These are phyloP conservation scores for Metschnikowia aberdeeniae DNA, from an alignment of 805 yeast genomes.

Conservation along the genomic window DNA sequence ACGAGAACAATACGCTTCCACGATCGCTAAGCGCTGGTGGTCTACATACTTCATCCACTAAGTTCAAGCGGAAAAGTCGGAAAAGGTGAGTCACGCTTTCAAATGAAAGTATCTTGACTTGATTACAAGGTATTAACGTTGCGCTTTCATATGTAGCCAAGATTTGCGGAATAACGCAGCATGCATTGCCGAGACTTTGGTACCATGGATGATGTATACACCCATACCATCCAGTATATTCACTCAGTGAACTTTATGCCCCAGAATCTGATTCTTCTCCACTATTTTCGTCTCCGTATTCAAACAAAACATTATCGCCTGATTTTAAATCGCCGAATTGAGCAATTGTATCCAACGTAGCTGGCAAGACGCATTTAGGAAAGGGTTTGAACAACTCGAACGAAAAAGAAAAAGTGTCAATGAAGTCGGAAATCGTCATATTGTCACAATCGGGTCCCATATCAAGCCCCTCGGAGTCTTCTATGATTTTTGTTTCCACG, in stretches of 20 bases:
- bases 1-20: no score
- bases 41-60: no score
- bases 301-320: conserved; percentile 39
- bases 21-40: no score
- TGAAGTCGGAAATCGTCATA: conserved; percentile 19
- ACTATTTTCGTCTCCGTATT: conserved; percentile 24
- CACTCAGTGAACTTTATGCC: no score
- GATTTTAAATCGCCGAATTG: conserved; percentile 25
- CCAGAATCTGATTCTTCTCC: not conserved
- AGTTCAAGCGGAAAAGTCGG: no score
- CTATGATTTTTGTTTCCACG: conserved; percentile 39
- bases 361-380: conserved; percentile 30
- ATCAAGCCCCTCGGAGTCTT: conserved; percentile 13
- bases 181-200: not conserved
- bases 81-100: no score
- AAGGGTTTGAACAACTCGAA: conserved; percentile 42
- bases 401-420: conserved; percentile 23
- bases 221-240: no score
- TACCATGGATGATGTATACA: no score
- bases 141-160: not conserved
- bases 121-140: not conserved
- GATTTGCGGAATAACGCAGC: not conserved
- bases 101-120: no score
- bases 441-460: conserved; percentile 4
- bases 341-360: conserved; percentile 9